phyloP scores from a whole-genome alignment of 768 basidiomycete species.

The Suillus alpinus region DNA sequence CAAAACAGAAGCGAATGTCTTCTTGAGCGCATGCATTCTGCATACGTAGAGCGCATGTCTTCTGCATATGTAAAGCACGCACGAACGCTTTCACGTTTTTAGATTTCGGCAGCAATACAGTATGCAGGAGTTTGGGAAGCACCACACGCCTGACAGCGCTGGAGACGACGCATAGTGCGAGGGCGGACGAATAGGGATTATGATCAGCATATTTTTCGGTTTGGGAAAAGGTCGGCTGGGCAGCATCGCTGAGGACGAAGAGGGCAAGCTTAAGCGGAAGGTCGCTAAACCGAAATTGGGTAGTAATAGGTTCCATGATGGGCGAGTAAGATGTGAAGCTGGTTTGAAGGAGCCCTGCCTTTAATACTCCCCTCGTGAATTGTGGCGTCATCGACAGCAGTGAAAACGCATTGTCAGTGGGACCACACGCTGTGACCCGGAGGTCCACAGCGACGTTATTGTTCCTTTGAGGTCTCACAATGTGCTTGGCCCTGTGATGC shows the following conservation, averaged over 20 bases:
- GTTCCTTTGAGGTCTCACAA: not conserved
- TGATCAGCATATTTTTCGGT: not conserved
- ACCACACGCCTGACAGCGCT: conserved; percentile 27
- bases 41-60: no score
- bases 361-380: not conserved
- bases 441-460: not conserved
- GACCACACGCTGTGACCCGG: not conserved
- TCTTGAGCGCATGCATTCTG: no score
- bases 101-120: conserved; percentile 29
- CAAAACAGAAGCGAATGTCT: conserved; percentile 5
- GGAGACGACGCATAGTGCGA: conserved; percentile 34
- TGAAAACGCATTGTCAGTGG: not conserved
- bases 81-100: conserved; percentile 24
- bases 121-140: conserved; percentile 39
- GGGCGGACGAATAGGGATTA: conserved; percentile 22
- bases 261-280: conserved; percentile 37
- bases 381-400: not conserved
- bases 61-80: conserved; percentile 28
- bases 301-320: not conserved
- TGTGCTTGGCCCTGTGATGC: not conserved
- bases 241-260: conserved; percentile 32
- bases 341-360: not conserved
- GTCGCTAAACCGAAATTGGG: conserved; percentile 19
- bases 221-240: conserved; percentile 17
- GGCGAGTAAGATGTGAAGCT: not conserved